These are phyloP conservation scores for Chrysopogon serrulatus DNA, from an alignment of 176 grass and related monocot genomes.

Conservation along the genomic window DNA sequence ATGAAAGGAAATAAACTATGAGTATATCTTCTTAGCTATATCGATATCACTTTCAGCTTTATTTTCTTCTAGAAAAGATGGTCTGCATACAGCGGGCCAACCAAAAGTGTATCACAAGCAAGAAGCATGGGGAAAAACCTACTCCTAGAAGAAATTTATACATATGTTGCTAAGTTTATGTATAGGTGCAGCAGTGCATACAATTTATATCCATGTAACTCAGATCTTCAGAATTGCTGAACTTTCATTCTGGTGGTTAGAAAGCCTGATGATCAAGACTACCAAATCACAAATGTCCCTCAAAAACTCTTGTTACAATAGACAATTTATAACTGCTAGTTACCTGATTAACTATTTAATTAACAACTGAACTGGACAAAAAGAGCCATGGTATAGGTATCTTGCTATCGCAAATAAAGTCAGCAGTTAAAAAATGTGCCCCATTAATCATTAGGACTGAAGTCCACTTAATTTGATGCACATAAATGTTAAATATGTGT, in stretches of 20 bases:
- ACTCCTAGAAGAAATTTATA: background rate
- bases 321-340: background rate
- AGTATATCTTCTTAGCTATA: background rate
- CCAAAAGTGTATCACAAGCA: background rate
- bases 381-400: background rate
- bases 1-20: background rate
- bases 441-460: background rate
- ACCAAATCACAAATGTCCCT: background rate
- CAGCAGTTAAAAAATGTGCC: background rate
- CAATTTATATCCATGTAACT: background rate
- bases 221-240: background rate
- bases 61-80: constrained; percentile 25
- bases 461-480: background rate
- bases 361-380: background rate
- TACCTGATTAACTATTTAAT: background rate
- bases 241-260: background rate
- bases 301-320: background rate
- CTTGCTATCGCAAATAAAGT: background rate
- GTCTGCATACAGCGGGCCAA: background rate
- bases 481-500: background rate
- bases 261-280: background rate
- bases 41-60: constrained; percentile 22
- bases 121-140: background rate
- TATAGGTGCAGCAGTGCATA: background rate
- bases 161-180: background rate